These are phyloP conservation scores for Penicillium paxilli DNA, from an alignment of 495 filamentous ascomycete species.

Conservation along the genomic window DNA sequence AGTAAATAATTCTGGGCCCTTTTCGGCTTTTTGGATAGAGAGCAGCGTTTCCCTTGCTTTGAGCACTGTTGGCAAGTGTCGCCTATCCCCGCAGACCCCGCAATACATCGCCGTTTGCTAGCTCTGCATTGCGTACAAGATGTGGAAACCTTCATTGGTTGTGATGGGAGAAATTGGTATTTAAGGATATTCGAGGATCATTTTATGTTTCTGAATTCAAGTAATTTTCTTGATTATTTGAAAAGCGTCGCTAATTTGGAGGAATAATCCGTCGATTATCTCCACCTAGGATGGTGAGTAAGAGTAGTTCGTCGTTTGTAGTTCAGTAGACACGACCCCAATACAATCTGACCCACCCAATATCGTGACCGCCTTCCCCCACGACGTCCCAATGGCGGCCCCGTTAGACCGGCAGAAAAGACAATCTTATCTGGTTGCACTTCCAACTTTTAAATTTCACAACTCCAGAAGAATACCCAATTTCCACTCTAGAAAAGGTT, in stretches of 20 bases:
- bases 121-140: constrained; percentile 9
- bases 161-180: too few species aligned
- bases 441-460: constrained; percentile 10
- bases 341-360: not conserved
- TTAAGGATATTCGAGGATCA: too few species aligned
- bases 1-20: not conserved
- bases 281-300: too few species aligned
- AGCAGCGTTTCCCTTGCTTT: constrained; percentile 7
- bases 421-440: not conserved
- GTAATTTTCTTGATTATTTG: not conserved
- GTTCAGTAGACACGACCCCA: not conserved
- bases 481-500: not conserved
- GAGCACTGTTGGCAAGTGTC: constrained; percentile 5
- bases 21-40: not conserved
- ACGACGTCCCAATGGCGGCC: too few species aligned
- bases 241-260: too few species aligned
- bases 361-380: not conserved
- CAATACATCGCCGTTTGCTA: constrained; percentile 6
- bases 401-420: constrained; percentile 22
- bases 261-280: too few species aligned
- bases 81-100: not conserved
- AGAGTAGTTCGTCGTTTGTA: not conserved
- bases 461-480: not conserved
- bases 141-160: constrained; percentile 7
- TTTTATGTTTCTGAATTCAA: too few species aligned